Conservation (phyloP, 1,139 yeast genomes). For the Yamadazyma spencermartinsiae region DNA sequence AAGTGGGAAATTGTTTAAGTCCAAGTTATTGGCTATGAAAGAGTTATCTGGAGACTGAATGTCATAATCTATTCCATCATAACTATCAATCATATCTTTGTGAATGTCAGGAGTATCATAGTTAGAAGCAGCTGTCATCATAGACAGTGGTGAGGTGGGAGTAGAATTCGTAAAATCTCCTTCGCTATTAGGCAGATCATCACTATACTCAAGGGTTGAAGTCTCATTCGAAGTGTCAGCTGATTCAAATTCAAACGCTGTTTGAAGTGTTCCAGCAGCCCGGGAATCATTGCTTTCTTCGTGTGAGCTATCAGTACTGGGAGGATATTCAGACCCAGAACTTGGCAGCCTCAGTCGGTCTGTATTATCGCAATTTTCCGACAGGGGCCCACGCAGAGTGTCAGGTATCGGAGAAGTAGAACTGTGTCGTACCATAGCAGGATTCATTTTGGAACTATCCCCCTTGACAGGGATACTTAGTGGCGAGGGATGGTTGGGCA, state of each 20-base stretch:
- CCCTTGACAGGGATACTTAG: conserved; percentile 12
- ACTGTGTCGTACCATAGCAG: neutral
- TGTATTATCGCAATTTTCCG: too few relatives aligned
- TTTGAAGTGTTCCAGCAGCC: neutral
- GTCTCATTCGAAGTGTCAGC: neutral
- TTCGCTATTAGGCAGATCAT: neutral
- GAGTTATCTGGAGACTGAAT: conserved; percentile 31
- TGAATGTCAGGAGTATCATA: conserved; percentile 2
- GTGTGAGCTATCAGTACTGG: neutral
- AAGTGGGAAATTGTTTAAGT: conserved; percentile 56
- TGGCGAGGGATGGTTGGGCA: conserved; percentile 26
- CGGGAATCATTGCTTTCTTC: too few relatives aligned
- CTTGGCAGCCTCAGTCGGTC: too few relatives aligned
- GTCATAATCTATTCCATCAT: conserved; percentile 13
- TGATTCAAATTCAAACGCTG: neutral
- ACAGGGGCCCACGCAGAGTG: neutral
- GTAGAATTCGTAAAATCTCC: neutral
- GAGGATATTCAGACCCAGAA: neutral
- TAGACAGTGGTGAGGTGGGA: neutral
- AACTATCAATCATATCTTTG: conserved; percentile 1
- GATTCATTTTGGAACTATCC: neutral
- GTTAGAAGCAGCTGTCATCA: neutral
- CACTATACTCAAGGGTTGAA: too few relatives aligned
- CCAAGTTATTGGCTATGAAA: conserved; percentile 33
- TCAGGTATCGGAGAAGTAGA: neutral